These are phyloP conservation scores for Pisolithus marmoratus DNA, from an alignment of 768 basidiomycete genomes.

Conservation along the genomic window DNA sequence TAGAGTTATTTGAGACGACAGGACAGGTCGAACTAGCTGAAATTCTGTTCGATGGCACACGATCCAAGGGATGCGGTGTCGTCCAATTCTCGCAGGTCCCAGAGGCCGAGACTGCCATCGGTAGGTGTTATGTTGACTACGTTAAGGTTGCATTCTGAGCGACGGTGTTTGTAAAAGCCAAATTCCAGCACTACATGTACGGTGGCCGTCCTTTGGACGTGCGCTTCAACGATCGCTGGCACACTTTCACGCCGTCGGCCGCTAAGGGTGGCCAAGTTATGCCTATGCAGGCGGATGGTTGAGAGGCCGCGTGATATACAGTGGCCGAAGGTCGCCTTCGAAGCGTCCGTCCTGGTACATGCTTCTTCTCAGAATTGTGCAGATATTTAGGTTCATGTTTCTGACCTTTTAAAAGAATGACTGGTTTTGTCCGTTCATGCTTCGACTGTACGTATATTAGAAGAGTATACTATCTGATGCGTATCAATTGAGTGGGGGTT, in stretches of 20 bases:
- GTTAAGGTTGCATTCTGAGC: neutral
- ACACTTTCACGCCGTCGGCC: constrained; percentile 83
- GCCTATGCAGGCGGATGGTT: constrained; percentile 56
- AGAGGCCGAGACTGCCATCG: constrained; percentile 93
- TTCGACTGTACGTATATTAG: too few relatives aligned
- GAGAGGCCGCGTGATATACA: neutral
- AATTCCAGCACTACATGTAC: constrained; percentile 95
- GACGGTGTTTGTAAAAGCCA: constrained; percentile 41
- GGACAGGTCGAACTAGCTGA: constrained; percentile 93
- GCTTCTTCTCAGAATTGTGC: neutral
- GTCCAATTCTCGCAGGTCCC: constrained; percentile 85
- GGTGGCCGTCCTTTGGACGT: constrained; percentile 88
- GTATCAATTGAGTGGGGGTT: too few relatives aligned
- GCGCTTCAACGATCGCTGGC: constrained; percentile 93
- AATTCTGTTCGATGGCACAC: constrained; percentile 86
- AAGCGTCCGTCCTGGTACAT: neutral
- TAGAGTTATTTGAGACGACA: constrained; percentile 97
- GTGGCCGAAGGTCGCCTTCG: too few relatives aligned
- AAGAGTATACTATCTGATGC: too few relatives aligned
- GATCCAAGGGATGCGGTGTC: constrained; percentile 92
- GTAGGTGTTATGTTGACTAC: constrained; percentile 32
- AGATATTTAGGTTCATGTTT: too few relatives aligned
- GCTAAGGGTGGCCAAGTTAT: constrained; percentile 80
- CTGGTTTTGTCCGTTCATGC: too few relatives aligned
- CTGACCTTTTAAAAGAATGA: too few relatives aligned